Conservation (phyloP, 805 yeast species). For the Lipomyces yamadae region DNA sequence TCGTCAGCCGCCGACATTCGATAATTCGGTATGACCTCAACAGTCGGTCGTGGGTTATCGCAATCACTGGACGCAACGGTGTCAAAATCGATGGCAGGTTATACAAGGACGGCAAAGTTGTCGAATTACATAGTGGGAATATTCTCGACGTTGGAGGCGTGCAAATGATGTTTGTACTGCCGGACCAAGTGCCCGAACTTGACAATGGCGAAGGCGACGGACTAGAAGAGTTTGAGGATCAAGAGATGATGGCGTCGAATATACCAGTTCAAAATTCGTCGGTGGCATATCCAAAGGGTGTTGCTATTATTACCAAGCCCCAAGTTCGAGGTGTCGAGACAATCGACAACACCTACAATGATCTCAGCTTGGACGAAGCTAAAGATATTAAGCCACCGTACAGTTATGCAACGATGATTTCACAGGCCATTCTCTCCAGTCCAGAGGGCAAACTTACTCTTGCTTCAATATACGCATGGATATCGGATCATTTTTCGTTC, state of each 20-base stretch:
- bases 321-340: conserved; percentile 47
- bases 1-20: conserved; percentile 93
- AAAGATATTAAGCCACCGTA: conserved; percentile 95
- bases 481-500: conserved; percentile 83
- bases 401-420: conserved; percentile 96
- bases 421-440: conserved; percentile 91
- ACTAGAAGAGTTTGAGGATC: conserved; percentile 23
- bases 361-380: conserved; percentile 83
- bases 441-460: conserved; percentile 85
- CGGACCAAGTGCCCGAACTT: conserved; percentile 55
- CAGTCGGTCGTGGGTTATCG: conserved; percentile 82
- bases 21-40: conserved; percentile 75
- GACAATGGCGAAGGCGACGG: conserved; percentile 21
- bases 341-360: conserved; percentile 45
- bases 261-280: conserved; percentile 29
- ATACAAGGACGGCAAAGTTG: conserved; percentile 49
- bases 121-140: conserved; percentile 77
- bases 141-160: conserved; percentile 94
- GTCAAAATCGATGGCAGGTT: conserved; percentile 81
- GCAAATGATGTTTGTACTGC: conserved; percentile 98
- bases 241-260: conserved; percentile 17
- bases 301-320: conserved; percentile 50
- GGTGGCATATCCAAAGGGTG: conserved; percentile 49
- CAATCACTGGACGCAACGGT: conserved; percentile 88
- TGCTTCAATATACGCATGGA: conserved; percentile 92